Conservation (phyloP, 1,284 basidiomycete genomes). For the Ganoderma resinaceum region DNA sequence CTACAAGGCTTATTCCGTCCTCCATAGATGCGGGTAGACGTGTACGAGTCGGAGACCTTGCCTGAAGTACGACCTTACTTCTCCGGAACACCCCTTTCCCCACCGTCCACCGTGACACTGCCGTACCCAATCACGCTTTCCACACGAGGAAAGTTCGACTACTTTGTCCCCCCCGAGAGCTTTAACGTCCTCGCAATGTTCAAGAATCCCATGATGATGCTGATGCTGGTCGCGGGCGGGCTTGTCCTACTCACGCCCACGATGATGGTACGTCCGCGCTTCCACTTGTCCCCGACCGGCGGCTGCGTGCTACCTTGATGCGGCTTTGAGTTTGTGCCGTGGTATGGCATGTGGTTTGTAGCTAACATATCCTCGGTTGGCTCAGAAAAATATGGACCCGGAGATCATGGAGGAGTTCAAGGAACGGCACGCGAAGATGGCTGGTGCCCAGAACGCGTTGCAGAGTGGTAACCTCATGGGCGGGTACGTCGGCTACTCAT, state of each 20-base stretch:
- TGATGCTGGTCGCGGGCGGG: conserved; percentile 75
- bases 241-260: conserved; percentile 85
- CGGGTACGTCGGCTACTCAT: conserved; percentile 30
- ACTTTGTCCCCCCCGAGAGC: conserved; percentile 73
- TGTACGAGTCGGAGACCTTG: conserved; percentile 51
- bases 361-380: neutral
- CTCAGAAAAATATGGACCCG: conserved; percentile 81
- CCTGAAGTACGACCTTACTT: conserved; percentile 70
- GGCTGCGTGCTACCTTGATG: neutral
- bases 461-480: conserved; percentile 62
- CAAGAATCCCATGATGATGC: conserved; percentile 87
- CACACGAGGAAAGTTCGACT: conserved; percentile 62
- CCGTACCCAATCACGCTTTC: conserved; percentile 69
- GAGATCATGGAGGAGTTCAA: conserved; percentile 77
- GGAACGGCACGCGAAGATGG: conserved; percentile 69
- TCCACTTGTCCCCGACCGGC: neutral
- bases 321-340: neutral
- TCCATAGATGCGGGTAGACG: conserved; percentile 68
- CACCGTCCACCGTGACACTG: conserved; percentile 62
- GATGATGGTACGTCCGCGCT: conserved; percentile 65
- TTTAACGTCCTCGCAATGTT: conserved; percentile 84
- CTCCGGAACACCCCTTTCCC: conserved; percentile 72
- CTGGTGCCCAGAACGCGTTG: conserved; percentile 63
- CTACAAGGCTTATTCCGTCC: neutral
- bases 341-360: neutral